Base-by-base conservation (phyloP, 1,284 basidiomycete genomes). In the Apiotrichum montevideense region DNA sequence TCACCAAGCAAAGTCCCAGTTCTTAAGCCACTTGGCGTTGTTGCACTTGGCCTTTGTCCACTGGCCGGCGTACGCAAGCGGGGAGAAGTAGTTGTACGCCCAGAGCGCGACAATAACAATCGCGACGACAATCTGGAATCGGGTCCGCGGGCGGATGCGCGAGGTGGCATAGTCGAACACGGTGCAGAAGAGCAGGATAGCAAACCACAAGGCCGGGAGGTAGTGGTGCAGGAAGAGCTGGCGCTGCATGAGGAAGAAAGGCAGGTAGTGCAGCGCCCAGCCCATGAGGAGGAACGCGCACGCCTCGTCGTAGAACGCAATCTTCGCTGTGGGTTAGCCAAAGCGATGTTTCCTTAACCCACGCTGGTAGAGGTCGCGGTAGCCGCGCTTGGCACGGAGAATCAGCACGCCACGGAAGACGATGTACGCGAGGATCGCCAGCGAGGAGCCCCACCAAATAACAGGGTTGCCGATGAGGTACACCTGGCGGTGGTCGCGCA, bases 211-310 rank as follows among this genome's bases (percentile, higher is more conserved):
- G 0, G 95, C 91, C 0, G 94, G 94, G 74, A 97, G 87, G 74
- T 98, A 97, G 78, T 98, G 94, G 73, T 98, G 94, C 34, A 98
- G 76, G 83, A 98, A 98, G 46, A 98, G 84, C 72, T 98, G 95
- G 32, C 95, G 89, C 51, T 84, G 79, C 95, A 98, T 98, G 64
- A 96, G 79, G 83, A 85, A 97, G 83, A 98, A 98, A 9, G 95
- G 95, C 69, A 91, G 81, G 77, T 95, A 98, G 79, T 98, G 95
- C 46, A 97, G 70, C n/a, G 80, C 80, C 91, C 94, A 98, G 51
- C 90, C 92, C n/a, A 89, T 75, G 75, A 91, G 87, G 53, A 98
- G 83, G 83, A 98, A 97, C 1, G 87, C 87, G 62, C 89, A 92
- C 1, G 94, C 80, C 43, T 85, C 79, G 77, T 98, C 93, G 77